Conservation (phyloP, 345 rosid species). For the Bruguiera sexangula region DNA sequence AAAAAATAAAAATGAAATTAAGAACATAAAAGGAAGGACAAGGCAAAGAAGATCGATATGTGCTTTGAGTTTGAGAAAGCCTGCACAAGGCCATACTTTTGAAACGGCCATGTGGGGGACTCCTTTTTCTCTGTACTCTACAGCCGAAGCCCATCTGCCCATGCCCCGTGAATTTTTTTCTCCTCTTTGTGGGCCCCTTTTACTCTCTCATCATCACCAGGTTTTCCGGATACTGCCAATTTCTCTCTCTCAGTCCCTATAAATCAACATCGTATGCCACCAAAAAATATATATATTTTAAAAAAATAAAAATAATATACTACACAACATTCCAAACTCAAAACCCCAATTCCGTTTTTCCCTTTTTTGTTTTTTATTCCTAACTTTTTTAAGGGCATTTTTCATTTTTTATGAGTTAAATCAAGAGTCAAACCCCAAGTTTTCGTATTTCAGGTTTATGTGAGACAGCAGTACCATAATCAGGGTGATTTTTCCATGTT, state of each 20-base stretch:
- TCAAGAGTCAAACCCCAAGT: neutral
- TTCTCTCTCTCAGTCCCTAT: constrained; percentile 7
- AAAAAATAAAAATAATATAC: too few species aligned
- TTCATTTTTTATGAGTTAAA: neutral
- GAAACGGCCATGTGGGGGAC: constrained; percentile 44
- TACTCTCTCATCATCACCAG: constrained; percentile 33
- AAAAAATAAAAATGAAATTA: too few species aligned
- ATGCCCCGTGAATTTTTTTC: constrained; percentile 29
- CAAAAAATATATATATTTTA: too few species aligned
- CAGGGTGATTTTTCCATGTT: too few species aligned
- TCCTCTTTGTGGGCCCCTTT: constrained; percentile 26
- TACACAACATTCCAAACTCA: neutral
- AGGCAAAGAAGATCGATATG: constrained; percentile 3
- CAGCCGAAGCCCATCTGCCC: constrained; percentile 10
- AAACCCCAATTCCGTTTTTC: neutral
- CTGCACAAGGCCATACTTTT: constrained; percentile 14
- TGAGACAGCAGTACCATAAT: too few species aligned
- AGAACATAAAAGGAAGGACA: too few species aligned
- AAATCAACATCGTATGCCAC: too few species aligned
- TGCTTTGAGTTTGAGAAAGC: constrained; percentile 1
- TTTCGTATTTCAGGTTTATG: neutral
- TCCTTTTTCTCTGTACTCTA: constrained; percentile 8
- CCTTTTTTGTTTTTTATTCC: neutral
- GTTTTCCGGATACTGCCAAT: constrained; percentile 70
- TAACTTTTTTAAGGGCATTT: too few species aligned